phyloP scores from a whole-genome alignment of 768 basidiomycete species.

The Auricularia cornea region DNA sequence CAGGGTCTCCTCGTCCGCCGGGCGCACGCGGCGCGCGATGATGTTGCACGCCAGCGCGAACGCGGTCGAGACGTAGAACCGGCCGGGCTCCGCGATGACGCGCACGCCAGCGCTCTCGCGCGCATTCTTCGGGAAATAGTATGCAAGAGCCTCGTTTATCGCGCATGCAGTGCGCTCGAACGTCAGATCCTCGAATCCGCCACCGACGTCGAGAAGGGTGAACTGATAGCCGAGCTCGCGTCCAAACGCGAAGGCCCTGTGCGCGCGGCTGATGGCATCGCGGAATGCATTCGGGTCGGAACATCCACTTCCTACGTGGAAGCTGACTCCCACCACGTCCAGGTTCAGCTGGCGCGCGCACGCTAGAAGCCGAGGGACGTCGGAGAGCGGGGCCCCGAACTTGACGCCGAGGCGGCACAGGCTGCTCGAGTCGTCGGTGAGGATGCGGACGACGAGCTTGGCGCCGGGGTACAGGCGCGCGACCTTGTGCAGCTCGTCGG shows the following conservation, averaged over 20 bases:
- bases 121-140: conserved; percentile 60
- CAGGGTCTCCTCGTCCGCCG: conserved; percentile 23
- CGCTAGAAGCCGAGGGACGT: conserved; percentile 69
- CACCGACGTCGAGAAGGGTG: conserved; percentile 84
- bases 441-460: conserved; percentile 84
- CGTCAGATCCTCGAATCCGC: conserved; percentile 86
- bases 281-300: conserved; percentile 86
- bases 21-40: conserved; percentile 74
- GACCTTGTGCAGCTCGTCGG: conserved; percentile 92
- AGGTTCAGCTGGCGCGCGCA: conserved; percentile 73
- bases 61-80: conserved; percentile 88
- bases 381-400: conserved; percentile 83
- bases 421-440: conserved; percentile 96
- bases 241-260: conserved; percentile 82
- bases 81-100: conserved; percentile 92
- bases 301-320: conserved; percentile 97
- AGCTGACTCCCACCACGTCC: conserved; percentile 89
- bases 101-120: conserved; percentile 44
- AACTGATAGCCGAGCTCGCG: conserved; percentile 72
- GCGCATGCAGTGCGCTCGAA: conserved; percentile 75
- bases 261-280: conserved; percentile 81
- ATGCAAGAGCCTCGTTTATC: conserved; percentile 59
- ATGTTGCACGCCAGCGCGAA: conserved; percentile 90
- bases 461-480: conserved; percentile 71
- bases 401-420: conserved; percentile 91